These are phyloP conservation scores for Quercus ilex DNA, from an alignment of 306 rosid genomes.

Conservation along the genomic window DNA sequence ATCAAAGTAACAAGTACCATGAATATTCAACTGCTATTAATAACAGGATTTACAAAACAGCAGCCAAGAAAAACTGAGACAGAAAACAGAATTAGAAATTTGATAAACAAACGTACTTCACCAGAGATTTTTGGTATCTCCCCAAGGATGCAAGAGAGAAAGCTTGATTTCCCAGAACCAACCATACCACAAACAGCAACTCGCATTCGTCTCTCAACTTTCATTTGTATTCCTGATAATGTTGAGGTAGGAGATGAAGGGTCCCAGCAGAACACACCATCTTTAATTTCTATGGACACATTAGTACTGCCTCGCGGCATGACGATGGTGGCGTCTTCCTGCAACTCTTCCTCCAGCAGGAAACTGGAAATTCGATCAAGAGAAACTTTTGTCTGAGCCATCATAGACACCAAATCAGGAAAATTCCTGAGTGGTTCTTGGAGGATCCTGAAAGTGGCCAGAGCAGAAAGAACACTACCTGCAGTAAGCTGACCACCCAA, in stretches of 20 bases:
- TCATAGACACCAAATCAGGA: slow-evolving; percentile 95
- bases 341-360: slow-evolving; percentile 92
- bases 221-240: slow-evolving; percentile 69
- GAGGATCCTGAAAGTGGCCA: slow-evolving; percentile 97
- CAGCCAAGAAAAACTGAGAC: slow-evolving; percentile 8
- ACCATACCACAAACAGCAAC: slow-evolving; percentile 98
- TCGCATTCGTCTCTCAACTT: slow-evolving; percentile 81
- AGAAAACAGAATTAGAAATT: slow-evolving; percentile 27
- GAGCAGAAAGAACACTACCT: slow-evolving; percentile 96
- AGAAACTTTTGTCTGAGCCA: slow-evolving; percentile 99
- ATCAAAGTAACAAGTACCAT: slow-evolving; percentile 17
- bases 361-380: slow-evolving; percentile 89
- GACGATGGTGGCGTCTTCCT: slow-evolving; percentile 77
- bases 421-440: slow-evolving; percentile 99
- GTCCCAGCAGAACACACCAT: slow-evolving; percentile 83
- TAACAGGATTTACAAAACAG: slow-evolving; percentile 8
- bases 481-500: slow-evolving; percentile 86
- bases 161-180: slow-evolving; percentile 95
- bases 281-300: slow-evolving; percentile 73
- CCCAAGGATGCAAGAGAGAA: slow-evolving; percentile 94
- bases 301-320: slow-evolving; percentile 71
- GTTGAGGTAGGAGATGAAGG: slow-evolving; percentile 70
- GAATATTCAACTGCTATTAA: slow-evolving; percentile 7
- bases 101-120: slow-evolving; percentile 65
- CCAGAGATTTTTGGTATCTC: slow-evolving; percentile 90